Base-by-base conservation (phyloP, 495 filamentous ascomycete species). In the Penicillium pancosmium region DNA sequence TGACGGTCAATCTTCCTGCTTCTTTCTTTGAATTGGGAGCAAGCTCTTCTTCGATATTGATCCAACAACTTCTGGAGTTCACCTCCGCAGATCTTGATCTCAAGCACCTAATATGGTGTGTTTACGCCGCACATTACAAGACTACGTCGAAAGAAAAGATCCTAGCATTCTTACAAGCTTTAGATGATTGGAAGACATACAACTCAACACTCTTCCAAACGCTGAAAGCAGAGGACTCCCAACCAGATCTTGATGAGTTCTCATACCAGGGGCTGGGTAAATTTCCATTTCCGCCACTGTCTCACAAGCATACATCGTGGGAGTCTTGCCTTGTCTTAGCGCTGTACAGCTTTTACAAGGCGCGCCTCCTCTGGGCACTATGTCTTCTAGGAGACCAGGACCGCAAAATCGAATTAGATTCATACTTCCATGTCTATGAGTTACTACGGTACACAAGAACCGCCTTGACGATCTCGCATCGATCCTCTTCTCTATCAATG, bases 41-140 rank as follows among this genome's bases (percentile, higher is more conserved):
- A 44, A 44, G 41, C 7, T 44, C n/a, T n/a, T 9, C 41, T 8
- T 44, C 41, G 4, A 10, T 27, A 15, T 53, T 59, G 56, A 50
- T 59, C 6, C 56, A 59, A 19, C 50, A 59, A 19, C 8, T 59
- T 8, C 49, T 59, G 16, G 56, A 59, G 13, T 47, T 59, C 19
- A 50, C 35, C 25, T 52, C 56, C 23, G 44, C 44, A 38, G 56
- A 59, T 35, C 18, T 19, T 27, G 40, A 59, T 12, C 34, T 59
- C 40, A 59, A 59, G 23, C 56, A 46, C 10, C 13, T 59, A 9
- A 48, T 47, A 8, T 59, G 56, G 56, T 52, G 56, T 16, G 31
- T 50, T 34, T 38, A 46, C 25, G 40, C 25, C 16, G 56, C 19
- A 13, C 21, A 59, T 23, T 33, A 33, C 11, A 52, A 36, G 33